Base-by-base conservation (phyloP, 2,329 filamentous ascomycete species). In the Exophiala sp. region DNA sequence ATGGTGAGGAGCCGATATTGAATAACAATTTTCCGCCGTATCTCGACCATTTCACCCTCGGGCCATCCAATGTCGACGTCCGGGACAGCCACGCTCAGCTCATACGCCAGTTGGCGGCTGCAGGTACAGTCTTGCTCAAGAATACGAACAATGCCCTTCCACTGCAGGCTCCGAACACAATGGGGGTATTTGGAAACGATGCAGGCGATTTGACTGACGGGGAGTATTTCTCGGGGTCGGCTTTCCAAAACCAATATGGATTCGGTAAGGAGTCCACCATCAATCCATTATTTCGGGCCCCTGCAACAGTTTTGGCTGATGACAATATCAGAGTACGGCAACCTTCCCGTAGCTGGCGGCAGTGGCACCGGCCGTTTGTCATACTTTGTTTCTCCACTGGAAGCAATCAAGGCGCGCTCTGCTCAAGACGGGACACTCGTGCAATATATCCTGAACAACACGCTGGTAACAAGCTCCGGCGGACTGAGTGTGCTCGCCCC, bases 211-310 rank as follows among this genome's bases (percentile, higher is more conserved):
- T 56, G 39, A 50, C 53, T 5, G 41, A 56, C 24, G 53, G 53
- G 19, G 14, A 42, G 16, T 56, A 56, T 38, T 53, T 53, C 43
- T 48, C 43, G 13, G 50, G 49, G 6, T 29, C 44, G 9, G 21
- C 53, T 13, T 52, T 46, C 30, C 29, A 46, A 19, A 44, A 46
- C 22, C 42, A 35, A 27, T 45, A 39, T 19, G 53, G 53, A 23
- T 55, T 50, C 11, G 53, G 53, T 55, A 47, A 73, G 68, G 1
- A 68, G 34, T 90, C 27, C 87, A 87, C 60, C 86, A 85, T 9
- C 85, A 88, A 61, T 6, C 35, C 18, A 14, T 30, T 23, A 4
- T 18, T 18, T 29, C 7, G 14, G 16, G 22, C 16, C 7, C 14
- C 40, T 50, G n/a, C n/a, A n/a, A n/a, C 14, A 44, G 27, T 2